Base-by-base conservation (phyloP, 495 filamentous ascomycete species). In the Immersiella caudata region DNA sequence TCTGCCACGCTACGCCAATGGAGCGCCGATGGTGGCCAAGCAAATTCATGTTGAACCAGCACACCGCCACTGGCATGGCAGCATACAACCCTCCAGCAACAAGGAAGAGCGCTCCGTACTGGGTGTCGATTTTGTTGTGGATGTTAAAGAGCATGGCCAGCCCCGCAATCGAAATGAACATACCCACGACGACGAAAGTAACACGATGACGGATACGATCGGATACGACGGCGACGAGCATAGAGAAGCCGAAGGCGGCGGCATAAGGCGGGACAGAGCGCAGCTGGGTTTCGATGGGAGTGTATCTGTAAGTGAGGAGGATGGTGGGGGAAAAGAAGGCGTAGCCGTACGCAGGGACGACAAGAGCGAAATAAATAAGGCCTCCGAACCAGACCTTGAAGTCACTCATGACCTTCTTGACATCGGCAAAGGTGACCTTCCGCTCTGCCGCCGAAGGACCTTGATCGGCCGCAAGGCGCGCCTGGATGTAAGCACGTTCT, bases 21-120 rank as follows among this genome's bases (percentile, higher is more conserved):
- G 89, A 83, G n/a, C 93, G 85, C 0, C 93, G 85, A 63, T 93
- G 91, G 75, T 99, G 94, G 1, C 94, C 93, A 0, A 91, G 90
- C 27, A 96, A 79, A 69, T 97, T 97, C 87, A 96, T 96, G 68
- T 90, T 90, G 78, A 93, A 97, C 93, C 94, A 99, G 75, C 93
- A 97, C 0, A 96, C 87, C 40, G 91, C 84, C 9, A 97, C 86
- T 0, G 93, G 93, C 87, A 94, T 91, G 8, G 92, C 90, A 58
- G 85, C 83, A 72, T 91, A 91, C 0, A 79, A 78, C 26, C 85
- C 84, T 74, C 83, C 83, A 5, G 89, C 88, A 64, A 92, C 82
- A 33, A 97, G 76, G 77, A 93, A 93, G 18, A 97, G 81, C 1
- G 88, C 91, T 0, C 79, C 87, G 70, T 96, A 97, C 75, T 92